Conservation (phyloP, 257 asterid species). For the Lavandula angustifolia region DNA sequence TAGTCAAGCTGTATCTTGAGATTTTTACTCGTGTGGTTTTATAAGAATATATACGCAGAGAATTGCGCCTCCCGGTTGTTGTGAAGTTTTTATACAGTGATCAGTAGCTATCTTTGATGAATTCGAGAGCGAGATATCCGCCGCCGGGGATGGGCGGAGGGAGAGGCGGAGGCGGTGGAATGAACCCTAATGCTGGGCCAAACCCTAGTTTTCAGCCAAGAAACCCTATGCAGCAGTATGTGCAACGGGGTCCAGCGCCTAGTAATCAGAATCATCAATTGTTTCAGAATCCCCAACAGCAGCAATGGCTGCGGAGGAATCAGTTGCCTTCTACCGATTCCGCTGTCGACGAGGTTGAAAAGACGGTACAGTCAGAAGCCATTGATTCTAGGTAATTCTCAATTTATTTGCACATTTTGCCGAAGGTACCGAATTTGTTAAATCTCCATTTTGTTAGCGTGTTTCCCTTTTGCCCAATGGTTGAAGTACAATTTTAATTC, state of each 20-base stretch:
- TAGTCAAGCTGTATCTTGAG: constrained; percentile 26
- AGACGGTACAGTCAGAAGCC: constrained; percentile 70
- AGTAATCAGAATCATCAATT: constrained; percentile 49
- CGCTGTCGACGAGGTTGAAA: constrained; percentile 63
- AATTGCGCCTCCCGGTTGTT: constrained; percentile 25
- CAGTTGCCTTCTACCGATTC: constrained; percentile 51
- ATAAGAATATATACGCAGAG: constrained; percentile 10
- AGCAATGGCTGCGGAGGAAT: constrained; percentile 77
- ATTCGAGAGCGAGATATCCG: constrained; percentile 72
- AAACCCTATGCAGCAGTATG: constrained; percentile 62
- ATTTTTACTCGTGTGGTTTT: constrained; percentile 7
- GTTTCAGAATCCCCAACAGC: constrained; percentile 54
- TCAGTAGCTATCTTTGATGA: constrained; percentile 43
- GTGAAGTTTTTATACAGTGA: constrained; percentile 23
- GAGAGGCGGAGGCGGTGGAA: constrained; percentile 55
- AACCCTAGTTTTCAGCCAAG: constrained; percentile 62
- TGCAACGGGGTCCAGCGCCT: constrained; percentile 59
- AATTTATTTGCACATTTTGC: constrained; percentile 7
- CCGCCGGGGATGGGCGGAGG: constrained; percentile 85
- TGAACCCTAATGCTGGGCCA: constrained; percentile 50
- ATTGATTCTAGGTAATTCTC: constrained; percentile 56
- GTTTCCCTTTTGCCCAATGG: neutral
- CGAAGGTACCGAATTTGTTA: constrained; percentile 12
- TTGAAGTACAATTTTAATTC: neutral
- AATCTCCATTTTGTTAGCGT: neutral